phyloP scores from a whole-genome alignment of 75 land plant genomes.

The Gnetum montanum region DNA sequence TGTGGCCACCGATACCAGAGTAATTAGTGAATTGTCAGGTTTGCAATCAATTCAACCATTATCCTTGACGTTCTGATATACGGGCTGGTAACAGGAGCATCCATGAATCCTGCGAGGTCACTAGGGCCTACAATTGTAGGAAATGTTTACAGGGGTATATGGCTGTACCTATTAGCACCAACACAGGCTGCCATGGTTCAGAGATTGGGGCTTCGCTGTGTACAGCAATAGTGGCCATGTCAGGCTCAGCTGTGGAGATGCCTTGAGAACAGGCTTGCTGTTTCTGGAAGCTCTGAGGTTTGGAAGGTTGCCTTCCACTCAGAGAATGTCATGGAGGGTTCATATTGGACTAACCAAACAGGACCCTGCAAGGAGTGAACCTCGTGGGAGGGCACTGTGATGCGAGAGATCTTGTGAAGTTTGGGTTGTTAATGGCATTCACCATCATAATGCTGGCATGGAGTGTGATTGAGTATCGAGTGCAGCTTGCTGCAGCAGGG shows the following conservation, averaged over 20 bases:
- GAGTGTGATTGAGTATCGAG: constrained; percentile 45
- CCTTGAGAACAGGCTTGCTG: constrained; percentile 15
- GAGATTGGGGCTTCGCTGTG: too few relatives aligned
- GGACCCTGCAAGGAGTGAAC: constrained; percentile 21
- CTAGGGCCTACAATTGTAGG: too few relatives aligned
- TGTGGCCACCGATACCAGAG: too few relatives aligned
- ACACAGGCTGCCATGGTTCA: too few relatives aligned
- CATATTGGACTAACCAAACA: constrained; percentile 23
- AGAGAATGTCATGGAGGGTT: constrained; percentile 18
- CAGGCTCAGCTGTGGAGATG: constrained; percentile 3
- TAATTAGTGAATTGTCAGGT: too few relatives aligned
- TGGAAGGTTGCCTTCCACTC: constrained; percentile 12
- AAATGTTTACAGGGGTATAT: too few relatives aligned
- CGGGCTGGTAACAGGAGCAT: too few relatives aligned
- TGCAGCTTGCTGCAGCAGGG: constrained; percentile 22
- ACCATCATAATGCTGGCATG: constrained; percentile 54
- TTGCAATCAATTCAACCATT: too few relatives aligned
- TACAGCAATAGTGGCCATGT: neutral
- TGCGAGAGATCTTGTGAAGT: constrained; percentile 56
- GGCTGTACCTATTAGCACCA: too few relatives aligned
- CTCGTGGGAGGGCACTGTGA: constrained; percentile 57
- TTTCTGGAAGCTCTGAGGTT: constrained; percentile 31
- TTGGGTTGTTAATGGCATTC: constrained; percentile 53
- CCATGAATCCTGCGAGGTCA: too few relatives aligned
- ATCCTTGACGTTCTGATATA: too few relatives aligned